Evolutionary conservation across 768 basidiomycete genomes (phyloP).

Genomic region (Hygrophorus russula): DNA sequence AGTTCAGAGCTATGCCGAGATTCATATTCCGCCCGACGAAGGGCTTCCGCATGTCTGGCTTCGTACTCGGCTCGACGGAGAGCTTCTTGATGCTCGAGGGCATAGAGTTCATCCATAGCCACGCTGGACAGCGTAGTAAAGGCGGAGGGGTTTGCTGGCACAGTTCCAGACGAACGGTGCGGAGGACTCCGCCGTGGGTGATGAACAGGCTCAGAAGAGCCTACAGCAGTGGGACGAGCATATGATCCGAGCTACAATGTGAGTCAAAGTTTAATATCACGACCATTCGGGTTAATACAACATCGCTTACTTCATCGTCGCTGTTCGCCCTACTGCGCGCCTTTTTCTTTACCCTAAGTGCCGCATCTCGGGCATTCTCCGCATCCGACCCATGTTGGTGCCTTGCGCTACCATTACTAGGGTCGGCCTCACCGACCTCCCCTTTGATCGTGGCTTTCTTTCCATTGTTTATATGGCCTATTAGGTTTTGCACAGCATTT

Average conservation of each 20-base stretch:
- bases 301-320: conserved; percentile 71
- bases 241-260: conserved; percentile 29
- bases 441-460: conserved; percentile 2
- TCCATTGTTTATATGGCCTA: conserved; percentile 8
- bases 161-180: conserved; percentile 12
- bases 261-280: conserved; percentile 15
- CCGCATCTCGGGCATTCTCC: conserved; percentile 10
- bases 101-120: conserved; percentile 84
- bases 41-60: conserved; percentile 56
- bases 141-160: conserved; percentile 27
- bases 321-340: conserved; percentile 69
- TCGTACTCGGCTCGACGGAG: conserved; percentile 81
- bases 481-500: conserved; percentile 6
- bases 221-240: conserved; percentile 23
- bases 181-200: conserved; percentile 15
- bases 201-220: conserved; percentile 14
- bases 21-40: conserved; percentile 53
- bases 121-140: conserved; percentile 62
- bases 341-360: conserved; percentile 49
- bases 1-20: conserved; percentile 9
- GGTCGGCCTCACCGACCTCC: neutral
- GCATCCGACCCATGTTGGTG: neutral
- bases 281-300: conserved; percentile 1
- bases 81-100: conserved; percentile 81
- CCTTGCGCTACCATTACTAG: neutral